Conservation (phyloP, 2,329 filamentous ascomycete species). For the Colletotrichum tanaceti region DNA sequence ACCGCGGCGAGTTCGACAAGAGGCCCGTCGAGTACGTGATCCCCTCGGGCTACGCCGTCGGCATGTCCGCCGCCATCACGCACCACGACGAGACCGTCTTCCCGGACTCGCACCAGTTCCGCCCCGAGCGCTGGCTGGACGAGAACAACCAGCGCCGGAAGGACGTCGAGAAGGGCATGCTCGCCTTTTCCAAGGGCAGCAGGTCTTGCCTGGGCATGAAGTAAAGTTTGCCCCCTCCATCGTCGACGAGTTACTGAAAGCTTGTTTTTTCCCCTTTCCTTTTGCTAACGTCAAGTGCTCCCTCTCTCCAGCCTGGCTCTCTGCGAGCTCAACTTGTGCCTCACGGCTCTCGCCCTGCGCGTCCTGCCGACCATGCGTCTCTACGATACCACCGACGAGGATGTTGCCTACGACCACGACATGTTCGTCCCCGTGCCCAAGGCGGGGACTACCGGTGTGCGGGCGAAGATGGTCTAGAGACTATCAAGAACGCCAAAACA, state of each 20-base stretch:
- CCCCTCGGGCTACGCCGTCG: conserved; percentile 52
- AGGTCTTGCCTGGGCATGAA: conserved; percentile 57
- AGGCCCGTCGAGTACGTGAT: conserved; percentile 47
- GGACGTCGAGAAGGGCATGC: conserved; percentile 51
- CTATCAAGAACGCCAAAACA: too few relatives aligned
- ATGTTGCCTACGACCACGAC: conserved; percentile 48
- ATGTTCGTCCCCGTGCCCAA: conserved; percentile 44
- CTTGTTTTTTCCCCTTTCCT: too few relatives aligned
- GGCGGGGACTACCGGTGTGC: conserved; percentile 30
- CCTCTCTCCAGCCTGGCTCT: conserved; percentile 41
- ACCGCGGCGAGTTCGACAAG: conserved; percentile 45
- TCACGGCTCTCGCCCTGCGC: conserved; percentile 42
- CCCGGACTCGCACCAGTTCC: conserved; percentile 52
- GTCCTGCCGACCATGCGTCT: conserved; percentile 46
- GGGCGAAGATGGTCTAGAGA: conserved; percentile 25
- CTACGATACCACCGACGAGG: conserved; percentile 46
- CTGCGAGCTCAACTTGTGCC: conserved; percentile 44
- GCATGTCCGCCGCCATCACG: conserved; percentile 52
- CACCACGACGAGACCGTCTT: conserved; percentile 55
- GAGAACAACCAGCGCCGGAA: conserved; percentile 46
- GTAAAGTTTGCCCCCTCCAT: conserved; percentile 43
- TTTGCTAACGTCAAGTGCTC: conserved; percentile 15
- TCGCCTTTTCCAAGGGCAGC: conserved; percentile 56
- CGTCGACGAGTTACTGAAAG: too few relatives aligned
- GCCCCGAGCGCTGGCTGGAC: conserved; percentile 56